These are phyloP conservation scores for Phytophthora cactorum DNA, from an alignment of 352 stramenopile species.

Conservation along the genomic window DNA sequence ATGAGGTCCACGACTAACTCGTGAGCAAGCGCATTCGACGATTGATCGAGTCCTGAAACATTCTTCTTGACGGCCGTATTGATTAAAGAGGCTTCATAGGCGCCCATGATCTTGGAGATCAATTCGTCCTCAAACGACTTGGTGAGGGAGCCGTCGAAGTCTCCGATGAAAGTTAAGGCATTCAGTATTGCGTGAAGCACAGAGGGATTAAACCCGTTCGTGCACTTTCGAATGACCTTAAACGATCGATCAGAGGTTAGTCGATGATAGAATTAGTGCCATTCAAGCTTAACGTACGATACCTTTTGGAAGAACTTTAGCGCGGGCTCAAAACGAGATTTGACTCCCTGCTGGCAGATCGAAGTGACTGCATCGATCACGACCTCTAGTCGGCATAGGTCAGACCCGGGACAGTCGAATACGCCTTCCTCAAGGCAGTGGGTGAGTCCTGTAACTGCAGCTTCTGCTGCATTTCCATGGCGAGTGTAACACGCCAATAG, in stretches of 20 bases:
- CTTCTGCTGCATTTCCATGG: conserved; percentile 62
- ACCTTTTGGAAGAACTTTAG: conserved; percentile 80
- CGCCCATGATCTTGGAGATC: conserved; percentile 74
- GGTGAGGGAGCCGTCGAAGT: conserved; percentile 69
- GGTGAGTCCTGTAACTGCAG: conserved; percentile 54
- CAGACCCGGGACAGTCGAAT: conserved; percentile 49
- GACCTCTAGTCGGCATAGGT: conserved; percentile 57
- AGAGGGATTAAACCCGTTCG: conserved; percentile 39
- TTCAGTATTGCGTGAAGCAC: conserved; percentile 77
- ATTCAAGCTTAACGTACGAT: background rate
- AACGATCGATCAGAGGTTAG: conserved; percentile 1
- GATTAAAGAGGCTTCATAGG: conserved; percentile 57
- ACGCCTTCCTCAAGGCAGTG: conserved; percentile 67
- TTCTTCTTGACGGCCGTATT: conserved; percentile 13
- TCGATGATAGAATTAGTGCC: background rate
- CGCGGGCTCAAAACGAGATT: conserved; percentile 63
- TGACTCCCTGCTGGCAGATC: conserved; percentile 81
- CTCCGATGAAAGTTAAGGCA: conserved; percentile 77
- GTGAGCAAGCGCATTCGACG: conserved; percentile 39
- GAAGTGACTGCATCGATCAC: conserved; percentile 70
- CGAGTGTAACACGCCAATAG: conserved; percentile 79
- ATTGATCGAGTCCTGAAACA: conserved; percentile 1
- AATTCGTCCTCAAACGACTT: conserved; percentile 78
- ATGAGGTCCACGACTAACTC: conserved; percentile 61
- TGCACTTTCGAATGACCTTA: conserved; percentile 62